phyloP scores from a whole-genome alignment of 1,284 basidiomycete genomes.

The Trametes hirsuta region DNA sequence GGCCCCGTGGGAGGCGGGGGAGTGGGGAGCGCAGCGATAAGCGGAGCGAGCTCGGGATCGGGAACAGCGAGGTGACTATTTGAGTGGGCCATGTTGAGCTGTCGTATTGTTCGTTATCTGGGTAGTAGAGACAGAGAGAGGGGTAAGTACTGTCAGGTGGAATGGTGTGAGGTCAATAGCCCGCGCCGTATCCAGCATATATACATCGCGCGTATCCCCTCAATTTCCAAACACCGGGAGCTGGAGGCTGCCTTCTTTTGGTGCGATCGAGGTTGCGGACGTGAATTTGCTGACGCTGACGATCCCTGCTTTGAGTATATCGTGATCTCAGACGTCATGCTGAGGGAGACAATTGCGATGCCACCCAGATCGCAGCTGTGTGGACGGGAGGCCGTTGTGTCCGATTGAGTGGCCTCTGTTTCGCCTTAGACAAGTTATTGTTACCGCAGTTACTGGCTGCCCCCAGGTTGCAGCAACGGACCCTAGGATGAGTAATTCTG shows the following conservation, averaged over 20 bases:
- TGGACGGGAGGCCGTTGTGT: too few relatives aligned
- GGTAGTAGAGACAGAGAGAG: too few relatives aligned
- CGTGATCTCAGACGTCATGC: not conserved
- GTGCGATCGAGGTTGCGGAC: not conserved
- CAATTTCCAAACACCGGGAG: not conserved
- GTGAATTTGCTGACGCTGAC: not conserved
- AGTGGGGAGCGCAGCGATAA: slow-evolving; percentile 5
- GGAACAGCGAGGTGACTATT: not conserved
- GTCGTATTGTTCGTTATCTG: not conserved
- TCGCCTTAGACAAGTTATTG: too few relatives aligned
- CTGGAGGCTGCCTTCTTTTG: not conserved
- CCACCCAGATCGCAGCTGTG: slow-evolving; percentile 3
- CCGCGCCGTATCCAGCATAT: not conserved
- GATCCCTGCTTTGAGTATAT: not conserved
- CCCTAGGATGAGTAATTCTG: too few relatives aligned
- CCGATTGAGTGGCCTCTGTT: too few relatives aligned
- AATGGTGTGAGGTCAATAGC: not conserved
- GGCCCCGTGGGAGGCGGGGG: not conserved
- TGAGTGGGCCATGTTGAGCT: not conserved
- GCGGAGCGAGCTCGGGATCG: slow-evolving; percentile 4
- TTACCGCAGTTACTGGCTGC: too few relatives aligned
- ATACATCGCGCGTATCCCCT: not conserved
- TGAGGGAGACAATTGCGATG: not conserved
- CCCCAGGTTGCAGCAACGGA: too few relatives aligned
- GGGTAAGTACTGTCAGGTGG: not conserved